Evolutionary conservation across 2,329 filamentous ascomycete genomes (phyloP).

Genomic region (Septoria linicola): DNA sequence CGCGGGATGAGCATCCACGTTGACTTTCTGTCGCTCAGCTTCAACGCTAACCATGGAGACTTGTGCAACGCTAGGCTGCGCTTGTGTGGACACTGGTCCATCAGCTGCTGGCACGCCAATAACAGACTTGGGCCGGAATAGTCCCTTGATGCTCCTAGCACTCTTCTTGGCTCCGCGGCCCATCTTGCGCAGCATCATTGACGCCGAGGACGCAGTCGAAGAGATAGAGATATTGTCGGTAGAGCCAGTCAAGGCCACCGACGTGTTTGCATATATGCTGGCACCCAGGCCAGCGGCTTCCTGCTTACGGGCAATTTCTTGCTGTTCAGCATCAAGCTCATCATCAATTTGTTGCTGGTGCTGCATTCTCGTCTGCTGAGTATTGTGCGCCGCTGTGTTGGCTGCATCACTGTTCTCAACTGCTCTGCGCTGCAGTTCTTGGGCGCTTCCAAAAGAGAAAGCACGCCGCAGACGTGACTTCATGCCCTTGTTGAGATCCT

Average conservation of each 20-base stretch:
- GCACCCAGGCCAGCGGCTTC: slow-evolving; percentile 89
- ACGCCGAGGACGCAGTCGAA: slow-evolving; percentile 84
- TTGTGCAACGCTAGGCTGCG: slow-evolving; percentile 67
- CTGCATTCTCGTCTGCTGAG: slow-evolving; percentile 33
- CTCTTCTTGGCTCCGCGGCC: slow-evolving; percentile 97
- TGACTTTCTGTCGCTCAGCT: slow-evolving; percentile 81
- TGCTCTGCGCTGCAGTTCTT: slow-evolving; percentile 77
- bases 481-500: slow-evolving; percentile 72
- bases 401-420: slow-evolving; percentile 56
- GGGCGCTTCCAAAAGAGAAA: slow-evolving; percentile 94
- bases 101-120: slow-evolving; percentile 75
- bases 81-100: slow-evolving; percentile 55
- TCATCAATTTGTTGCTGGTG: slow-evolving; percentile 34
- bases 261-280: slow-evolving; percentile 74
- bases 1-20: slow-evolving; percentile 69
- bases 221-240: slow-evolving; percentile 93
- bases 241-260: slow-evolving; percentile 78
- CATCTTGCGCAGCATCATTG: slow-evolving; percentile 97
- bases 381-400: slow-evolving; percentile 24
- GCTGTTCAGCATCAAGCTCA: slow-evolving; percentile 74
- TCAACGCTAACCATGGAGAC: slow-evolving; percentile 96
- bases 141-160: slow-evolving; percentile 81
- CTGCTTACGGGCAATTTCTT: slow-evolving; percentile 85
- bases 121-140: slow-evolving; percentile 93
- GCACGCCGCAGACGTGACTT: slow-evolving; percentile 86